Percentiles rank a stretch among this genome's conserved stretches.
These are phyloP conservation scores for Lupinus albus DNA, from an alignment of 306 rosid genomes.

Conservation along the genomic window DNA sequence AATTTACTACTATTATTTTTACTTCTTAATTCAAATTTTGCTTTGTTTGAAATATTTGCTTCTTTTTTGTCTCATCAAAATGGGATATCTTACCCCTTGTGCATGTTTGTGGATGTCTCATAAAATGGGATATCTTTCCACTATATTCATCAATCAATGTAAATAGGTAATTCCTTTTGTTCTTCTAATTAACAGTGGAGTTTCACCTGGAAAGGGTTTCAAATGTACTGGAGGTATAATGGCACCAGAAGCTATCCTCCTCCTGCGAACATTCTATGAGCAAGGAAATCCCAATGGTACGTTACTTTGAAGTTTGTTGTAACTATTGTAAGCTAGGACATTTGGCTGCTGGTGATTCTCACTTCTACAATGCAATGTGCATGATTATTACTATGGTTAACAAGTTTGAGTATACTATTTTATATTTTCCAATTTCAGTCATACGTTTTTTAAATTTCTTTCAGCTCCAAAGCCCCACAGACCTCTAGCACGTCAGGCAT, in stretches of 20 bases:
- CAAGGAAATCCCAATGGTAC: slow-evolving; percentile 97
- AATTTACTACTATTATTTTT: neutral
- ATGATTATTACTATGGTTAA: neutral
- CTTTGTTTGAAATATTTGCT: neutral
- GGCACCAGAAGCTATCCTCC: slow-evolving; percentile 87
- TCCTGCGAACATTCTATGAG: slow-evolving; percentile 77
- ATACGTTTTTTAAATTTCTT: slow-evolving; percentile 29
- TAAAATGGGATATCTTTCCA: no score
- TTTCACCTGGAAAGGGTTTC: slow-evolving; percentile 55
- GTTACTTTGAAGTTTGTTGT: slow-evolving; percentile 12
- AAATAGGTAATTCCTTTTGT: slow-evolving; percentile 30
- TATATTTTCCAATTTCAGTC: neutral
- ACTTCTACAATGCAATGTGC: neutral
- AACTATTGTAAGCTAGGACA: neutral
- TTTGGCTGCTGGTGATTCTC: slow-evolving; percentile 1
- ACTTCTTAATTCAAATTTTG: neutral
- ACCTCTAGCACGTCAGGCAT: slow-evolving; percentile 46
- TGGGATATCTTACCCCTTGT: neutral
- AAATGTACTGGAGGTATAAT: slow-evolving; percentile 84
- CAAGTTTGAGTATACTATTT: neutral
- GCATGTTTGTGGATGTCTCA: neutral
- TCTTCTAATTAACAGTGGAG: slow-evolving; percentile 46
- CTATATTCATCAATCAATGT: neutral
- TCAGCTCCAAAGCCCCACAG: slow-evolving; percentile 97
- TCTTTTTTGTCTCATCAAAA: neutral